Evolutionary conservation across 441 rosid species (phyloP), one percentile per base, ranked within the genome.

Genomic region (Erysimum pusillum): DNA sequence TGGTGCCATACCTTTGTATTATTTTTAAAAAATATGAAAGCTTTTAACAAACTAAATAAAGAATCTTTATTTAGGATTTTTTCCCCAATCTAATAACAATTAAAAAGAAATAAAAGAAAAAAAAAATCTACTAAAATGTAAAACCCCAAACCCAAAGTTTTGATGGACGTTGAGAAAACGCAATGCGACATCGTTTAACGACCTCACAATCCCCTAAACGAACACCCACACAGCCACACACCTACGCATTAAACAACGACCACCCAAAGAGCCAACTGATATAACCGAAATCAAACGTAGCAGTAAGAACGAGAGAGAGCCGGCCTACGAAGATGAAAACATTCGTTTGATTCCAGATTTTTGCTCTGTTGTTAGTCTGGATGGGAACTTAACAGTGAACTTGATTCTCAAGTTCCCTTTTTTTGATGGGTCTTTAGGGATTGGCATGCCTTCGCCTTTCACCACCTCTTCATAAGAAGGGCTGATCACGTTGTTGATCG

Each of bases 371-470:
- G 91, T 85, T 14, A 88, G 65, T 83, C 95, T 88, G 0, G 85
- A 41, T 0, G 97, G 97, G 80, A 90, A 91, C 60, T 80, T 87
- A 52, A 91, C 79, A 59, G 63, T 76, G 83, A 92, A 89, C 80
- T 87, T 91, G 81, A 90, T 84, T 72, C 90, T 80, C 72, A 91
- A 71, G 75, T 91, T 86, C 11, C 98, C 98, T 77, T 75, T 90
- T 73, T 39, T 87, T 0, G 85, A 66, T 0, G 88, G 87, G 4
- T 93, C 94, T 64, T 82, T 90, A 0, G 81, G 87, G 9, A 85
- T 69, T 5, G 98, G 98, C 97, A 93, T 93, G 14, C 98, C 98
- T 82, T 93, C 98, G 3, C 83, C 76, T 0, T 87, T 91, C 53
- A 87, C 85, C 42, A 91, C 85, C 80, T 88, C 97, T 80, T 91